Percentiles rank a stretch among this genome's conserved stretches.
phyloP scores from a whole-genome alignment of 164 flowering plant species.

The Chimonanthus praecox region DNA sequence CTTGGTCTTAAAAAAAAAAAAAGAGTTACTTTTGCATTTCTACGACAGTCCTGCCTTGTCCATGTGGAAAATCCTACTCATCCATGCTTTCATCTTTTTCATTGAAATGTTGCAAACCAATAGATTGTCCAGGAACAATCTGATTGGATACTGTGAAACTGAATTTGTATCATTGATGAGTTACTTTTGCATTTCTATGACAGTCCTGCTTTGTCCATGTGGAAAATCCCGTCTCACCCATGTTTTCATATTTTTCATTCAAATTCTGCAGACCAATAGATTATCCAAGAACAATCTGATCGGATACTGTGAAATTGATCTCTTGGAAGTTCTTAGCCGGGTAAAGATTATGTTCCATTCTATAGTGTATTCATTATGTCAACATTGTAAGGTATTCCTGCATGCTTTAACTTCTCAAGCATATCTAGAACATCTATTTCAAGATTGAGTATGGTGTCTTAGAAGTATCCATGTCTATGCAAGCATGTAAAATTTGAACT shows the following conservation, averaged over 20 bases:
- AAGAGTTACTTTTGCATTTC: too few relatives aligned
- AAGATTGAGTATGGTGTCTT: not conserved
- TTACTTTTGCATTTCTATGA: too few relatives aligned
- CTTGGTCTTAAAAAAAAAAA: too few relatives aligned
- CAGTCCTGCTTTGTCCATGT: not conserved
- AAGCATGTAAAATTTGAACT: not conserved
- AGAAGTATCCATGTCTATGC: not conserved
- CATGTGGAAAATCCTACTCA: not conserved
- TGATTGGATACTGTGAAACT: slow-evolving; percentile 81
- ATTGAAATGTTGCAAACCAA: slow-evolving; percentile 69
- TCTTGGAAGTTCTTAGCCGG: slow-evolving; percentile 50
- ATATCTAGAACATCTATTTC: not conserved
- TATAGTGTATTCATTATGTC: not conserved
- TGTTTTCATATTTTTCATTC: not conserved
- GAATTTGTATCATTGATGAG: slow-evolving; percentile 35
- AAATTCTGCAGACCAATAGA: slow-evolving; percentile 78
- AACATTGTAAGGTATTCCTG: not conserved
- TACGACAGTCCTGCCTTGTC: not conserved
- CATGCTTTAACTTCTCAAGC: not conserved
- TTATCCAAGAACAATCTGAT: slow-evolving; percentile 65
- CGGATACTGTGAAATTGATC: slow-evolving; percentile 86
- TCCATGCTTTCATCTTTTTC: not conserved
- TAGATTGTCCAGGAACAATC: slow-evolving; percentile 61
- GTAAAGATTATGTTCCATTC: slow-evolving; percentile 33
- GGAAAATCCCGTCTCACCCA: not conserved